phyloP scores from a whole-genome alignment of 225 moss, liverwort and hornwort species.

The Pseudoscleropodium purum region DNA sequence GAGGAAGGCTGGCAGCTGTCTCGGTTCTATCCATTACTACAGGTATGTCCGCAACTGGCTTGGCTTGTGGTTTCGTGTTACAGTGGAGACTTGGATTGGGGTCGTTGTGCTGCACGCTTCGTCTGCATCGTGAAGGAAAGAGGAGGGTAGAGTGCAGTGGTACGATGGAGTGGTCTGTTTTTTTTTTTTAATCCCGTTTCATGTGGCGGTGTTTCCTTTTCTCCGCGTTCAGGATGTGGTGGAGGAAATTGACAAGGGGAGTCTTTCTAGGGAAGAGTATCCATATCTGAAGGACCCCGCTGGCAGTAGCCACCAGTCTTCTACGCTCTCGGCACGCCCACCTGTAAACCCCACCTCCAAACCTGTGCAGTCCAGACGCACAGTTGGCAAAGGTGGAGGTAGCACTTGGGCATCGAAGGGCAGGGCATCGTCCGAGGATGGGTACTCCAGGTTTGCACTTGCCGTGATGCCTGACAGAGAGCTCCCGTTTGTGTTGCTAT shows the following conservation, averaged over 20 bases:
- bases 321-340: constrained; percentile 16
- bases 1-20: constrained; percentile 81
- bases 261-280: constrained; percentile 79
- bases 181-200: background rate
- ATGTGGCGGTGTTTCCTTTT: background rate
- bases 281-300: constrained; percentile 90
- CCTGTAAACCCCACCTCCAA: constrained; percentile 42
- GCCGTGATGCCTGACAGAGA: background rate
- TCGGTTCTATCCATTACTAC: constrained; percentile 85
- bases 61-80: background rate
- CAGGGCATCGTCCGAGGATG: constrained; percentile 42
- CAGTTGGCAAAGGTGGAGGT: constrained; percentile 41
- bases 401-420: constrained; percentile 60
- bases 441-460: constrained; percentile 39
- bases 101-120: background rate
- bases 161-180: background rate
- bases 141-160: background rate
- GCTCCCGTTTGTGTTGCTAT: background rate
- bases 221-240: constrained; percentile 60
- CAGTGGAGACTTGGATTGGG: background rate
- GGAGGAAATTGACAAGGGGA: constrained; percentile 78
- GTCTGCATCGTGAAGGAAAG: background rate
- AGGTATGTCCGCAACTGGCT: constrained; percentile 35
- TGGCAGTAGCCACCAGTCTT: constrained; percentile 29
- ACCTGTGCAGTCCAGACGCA: constrained; percentile 49